phyloP scores from a whole-genome alignment of 768 basidiomycete species.

The Mycena albidolilacea region DNA sequence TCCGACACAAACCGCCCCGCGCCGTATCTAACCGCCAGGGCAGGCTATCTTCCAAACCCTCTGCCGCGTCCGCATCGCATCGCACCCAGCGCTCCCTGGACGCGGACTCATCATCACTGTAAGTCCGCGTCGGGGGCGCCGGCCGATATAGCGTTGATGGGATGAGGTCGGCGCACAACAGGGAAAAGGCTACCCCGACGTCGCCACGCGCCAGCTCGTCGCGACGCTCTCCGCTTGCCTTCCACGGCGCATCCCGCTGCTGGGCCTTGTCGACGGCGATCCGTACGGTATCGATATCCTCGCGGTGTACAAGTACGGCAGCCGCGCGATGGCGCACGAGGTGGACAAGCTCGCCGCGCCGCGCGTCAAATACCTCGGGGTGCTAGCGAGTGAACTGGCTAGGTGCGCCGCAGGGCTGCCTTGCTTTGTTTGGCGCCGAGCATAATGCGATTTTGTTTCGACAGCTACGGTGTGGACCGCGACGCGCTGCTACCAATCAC shows the following conservation, averaged over 20 bases:
- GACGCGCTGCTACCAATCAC: constrained; percentile 80
- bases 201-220: constrained; percentile 90
- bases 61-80: constrained; percentile 69
- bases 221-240: constrained; percentile 78
- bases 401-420: constrained; percentile 57
- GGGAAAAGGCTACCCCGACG: constrained; percentile 98
- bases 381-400: constrained; percentile 77
- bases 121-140: constrained; percentile 8
- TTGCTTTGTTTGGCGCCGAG: not conserved
- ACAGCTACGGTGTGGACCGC: constrained; percentile 71
- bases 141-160: not conserved
- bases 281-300: constrained; percentile 95
- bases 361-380: constrained; percentile 85
- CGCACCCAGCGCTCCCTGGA: constrained; percentile 66
- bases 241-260: constrained; percentile 77
- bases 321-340: constrained; percentile 79
- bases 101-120: constrained; percentile 87
- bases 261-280: constrained; percentile 91
- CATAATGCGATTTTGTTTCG: not conserved
- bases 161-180: constrained; percentile 47
- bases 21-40: not conserved
- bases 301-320: constrained; percentile 89
- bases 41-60: constrained; percentile 97
- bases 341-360: constrained; percentile 74
- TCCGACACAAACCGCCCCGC: not conserved